These are phyloP conservation scores for Scutellospora calospora DNA, from an alignment of 371 early-diverging fungal genomes.

Conservation along the genomic window DNA sequence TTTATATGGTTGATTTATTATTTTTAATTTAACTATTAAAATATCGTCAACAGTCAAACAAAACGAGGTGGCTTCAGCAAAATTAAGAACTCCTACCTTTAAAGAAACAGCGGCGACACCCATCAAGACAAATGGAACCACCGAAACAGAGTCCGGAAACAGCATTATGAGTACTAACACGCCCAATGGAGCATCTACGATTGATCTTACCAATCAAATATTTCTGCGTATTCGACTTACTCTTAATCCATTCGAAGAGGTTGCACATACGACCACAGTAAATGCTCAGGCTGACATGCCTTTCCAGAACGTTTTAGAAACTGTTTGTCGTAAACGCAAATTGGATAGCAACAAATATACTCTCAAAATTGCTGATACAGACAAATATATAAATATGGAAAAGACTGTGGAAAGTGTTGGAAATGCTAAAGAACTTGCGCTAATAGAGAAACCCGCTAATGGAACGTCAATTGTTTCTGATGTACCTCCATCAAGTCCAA, in stretches of 20 bases:
- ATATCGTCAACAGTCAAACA: conserved; percentile 47
- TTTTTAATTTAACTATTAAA: neutral
- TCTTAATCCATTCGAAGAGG: conserved; percentile 61
- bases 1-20: neutral
- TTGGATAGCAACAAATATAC: conserved; percentile 84
- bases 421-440: conserved; percentile 72
- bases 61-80: conserved; percentile 45
- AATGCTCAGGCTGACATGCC: conserved; percentile 77
- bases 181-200: conserved; percentile 40
- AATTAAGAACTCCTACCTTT: conserved; percentile 43
- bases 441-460: conserved; percentile 77
- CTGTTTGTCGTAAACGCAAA: conserved; percentile 87
- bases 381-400: conserved; percentile 77
- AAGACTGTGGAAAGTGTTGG: conserved; percentile 77
- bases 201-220: conserved; percentile 53
- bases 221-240: conserved; percentile 69
- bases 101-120: conserved; percentile 48
- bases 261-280: conserved; percentile 87
- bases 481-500: conserved; percentile 17
- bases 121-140: conserved; percentile 23
- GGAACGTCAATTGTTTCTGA: conserved; percentile 53
- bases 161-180: conserved; percentile 5
- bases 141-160: neutral
- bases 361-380: conserved; percentile 80
- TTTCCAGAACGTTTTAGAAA: conserved; percentile 84